Conservation (phyloP, 179 eudicot genomes). For the Corrigiola litoralis region DNA sequence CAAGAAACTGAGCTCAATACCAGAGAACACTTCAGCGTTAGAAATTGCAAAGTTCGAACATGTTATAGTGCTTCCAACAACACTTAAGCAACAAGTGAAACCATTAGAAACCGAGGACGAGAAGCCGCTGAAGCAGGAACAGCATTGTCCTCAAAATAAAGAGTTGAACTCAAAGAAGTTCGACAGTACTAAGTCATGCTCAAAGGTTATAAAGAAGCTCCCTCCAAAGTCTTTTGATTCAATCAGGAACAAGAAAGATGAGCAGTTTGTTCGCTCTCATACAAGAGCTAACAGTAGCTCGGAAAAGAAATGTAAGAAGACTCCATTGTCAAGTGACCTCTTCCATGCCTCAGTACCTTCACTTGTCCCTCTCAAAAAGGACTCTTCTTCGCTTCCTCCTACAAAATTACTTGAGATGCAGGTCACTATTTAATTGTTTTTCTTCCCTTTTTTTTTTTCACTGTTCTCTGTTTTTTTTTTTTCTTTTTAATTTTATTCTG, state of each 20-base stretch:
- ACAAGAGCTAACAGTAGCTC: conserved; percentile 6
- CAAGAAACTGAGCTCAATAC: neutral
- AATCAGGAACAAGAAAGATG: conserved; percentile 52
- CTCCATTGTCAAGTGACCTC: conserved; percentile 45
- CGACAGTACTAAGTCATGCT: neutral
- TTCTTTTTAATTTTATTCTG: neutral
- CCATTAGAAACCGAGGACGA: neutral
- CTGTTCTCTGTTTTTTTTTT: neutral
- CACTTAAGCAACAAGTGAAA: conserved; percentile 2
- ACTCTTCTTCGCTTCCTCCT: conserved; percentile 31
- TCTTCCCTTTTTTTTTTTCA: neutral
- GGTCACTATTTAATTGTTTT: conserved; percentile 26
- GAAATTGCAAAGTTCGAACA: conserved; percentile 1
- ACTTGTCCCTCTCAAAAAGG: conserved; percentile 52
- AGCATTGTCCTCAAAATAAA: neutral
- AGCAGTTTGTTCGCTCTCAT: conserved; percentile 44
- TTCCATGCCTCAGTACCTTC: conserved; percentile 41
- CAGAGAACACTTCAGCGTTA: neutral
- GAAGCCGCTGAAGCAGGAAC: neutral
- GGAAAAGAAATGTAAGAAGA: conserved; percentile 48
- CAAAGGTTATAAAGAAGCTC: conserved; percentile 23
- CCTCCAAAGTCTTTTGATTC: conserved; percentile 21
- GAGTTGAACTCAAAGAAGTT: neutral
- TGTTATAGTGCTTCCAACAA: neutral
- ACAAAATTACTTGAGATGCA: conserved; percentile 44